phyloP scores from a whole-genome alignment of 2,329 filamentous ascomycete species.

The Epichloe elymi region DNA sequence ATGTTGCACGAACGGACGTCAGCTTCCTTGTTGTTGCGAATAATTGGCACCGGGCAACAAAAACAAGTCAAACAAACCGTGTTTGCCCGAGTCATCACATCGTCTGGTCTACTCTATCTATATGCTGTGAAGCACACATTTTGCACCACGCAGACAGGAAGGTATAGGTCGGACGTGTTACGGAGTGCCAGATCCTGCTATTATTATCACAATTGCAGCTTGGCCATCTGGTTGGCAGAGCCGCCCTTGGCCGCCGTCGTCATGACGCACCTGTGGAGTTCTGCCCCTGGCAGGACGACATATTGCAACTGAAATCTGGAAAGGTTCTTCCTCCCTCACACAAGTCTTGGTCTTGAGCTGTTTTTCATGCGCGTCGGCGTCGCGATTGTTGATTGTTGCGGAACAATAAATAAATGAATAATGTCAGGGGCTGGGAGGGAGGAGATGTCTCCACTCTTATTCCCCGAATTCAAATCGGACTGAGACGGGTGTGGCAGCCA shows the following conservation, averaged over 20 bases:
- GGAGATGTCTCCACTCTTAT: not conserved
- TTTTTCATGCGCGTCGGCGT: no score
- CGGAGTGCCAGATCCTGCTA: not conserved
- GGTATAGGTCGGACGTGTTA: no score
- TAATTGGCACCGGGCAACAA: no score
- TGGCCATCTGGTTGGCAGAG: not conserved
- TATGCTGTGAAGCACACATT: no score
- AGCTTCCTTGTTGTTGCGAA: not conserved
- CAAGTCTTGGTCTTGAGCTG: no score
- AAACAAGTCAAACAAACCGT: not conserved
- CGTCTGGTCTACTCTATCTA: no score
- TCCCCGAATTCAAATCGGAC: constrained; percentile 3
- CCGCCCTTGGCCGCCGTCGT: not conserved
- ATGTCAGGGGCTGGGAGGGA: not conserved
- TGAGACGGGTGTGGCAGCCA: constrained; percentile 2
- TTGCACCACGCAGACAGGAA: not conserved
- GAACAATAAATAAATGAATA: not conserved
- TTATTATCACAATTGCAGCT: not conserved
- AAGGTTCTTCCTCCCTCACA: no score
- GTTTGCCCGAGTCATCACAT: not conserved
- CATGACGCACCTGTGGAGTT: not conserved
- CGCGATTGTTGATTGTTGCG: no score
- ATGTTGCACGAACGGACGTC: not conserved
- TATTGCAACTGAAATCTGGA: no score
- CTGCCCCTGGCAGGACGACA: not conserved